These are phyloP conservation scores for Globisporangium lucens DNA, from an alignment of 352 stramenopile species.

Conservation along the genomic window DNA sequence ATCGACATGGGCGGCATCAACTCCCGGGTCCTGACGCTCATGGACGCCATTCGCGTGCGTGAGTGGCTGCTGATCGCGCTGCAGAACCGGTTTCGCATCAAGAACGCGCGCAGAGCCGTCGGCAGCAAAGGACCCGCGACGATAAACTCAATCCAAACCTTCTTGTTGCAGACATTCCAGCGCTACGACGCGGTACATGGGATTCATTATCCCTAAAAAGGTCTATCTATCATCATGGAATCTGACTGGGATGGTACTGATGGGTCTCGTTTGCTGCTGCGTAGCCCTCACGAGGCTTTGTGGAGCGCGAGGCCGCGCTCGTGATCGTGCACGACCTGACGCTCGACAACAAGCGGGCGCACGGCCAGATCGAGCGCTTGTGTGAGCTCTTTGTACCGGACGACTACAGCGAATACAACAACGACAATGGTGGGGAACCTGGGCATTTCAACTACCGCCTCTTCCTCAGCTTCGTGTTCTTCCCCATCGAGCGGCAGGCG, in stretches of 20 bases:
- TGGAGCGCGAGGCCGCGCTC: constrained; percentile 29
- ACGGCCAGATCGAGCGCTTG: constrained; percentile 29
- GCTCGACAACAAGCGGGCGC: constrained; percentile 32
- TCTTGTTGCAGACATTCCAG: constrained; percentile 22
- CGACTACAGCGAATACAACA: constrained; percentile 15
- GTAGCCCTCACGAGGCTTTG: constrained; percentile 18
- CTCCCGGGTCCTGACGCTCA: constrained; percentile 29
- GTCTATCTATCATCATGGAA: no score
- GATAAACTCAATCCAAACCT: constrained; percentile 15
- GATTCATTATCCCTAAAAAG: no score
- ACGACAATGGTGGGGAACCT: not conserved
- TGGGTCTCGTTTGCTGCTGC: not conserved
- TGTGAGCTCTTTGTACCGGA: constrained; percentile 30
- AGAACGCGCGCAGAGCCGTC: not conserved
- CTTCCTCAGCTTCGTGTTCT: constrained; percentile 60
- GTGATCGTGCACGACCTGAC: constrained; percentile 28
- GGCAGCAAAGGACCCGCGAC: not conserved
- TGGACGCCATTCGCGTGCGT: constrained; percentile 24
- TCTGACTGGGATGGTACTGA: not conserved
- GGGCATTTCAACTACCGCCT: constrained; percentile 37
- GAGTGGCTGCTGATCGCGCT: constrained; percentile 37
- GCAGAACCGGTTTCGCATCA: constrained; percentile 16
- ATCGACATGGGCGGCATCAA: constrained; percentile 25
- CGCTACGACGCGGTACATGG: constrained; percentile 25
- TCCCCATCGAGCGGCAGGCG: constrained; percentile 26